A percentile compares a stretch with the other conserved stretches of the same genome.
phyloP scores from a whole-genome alignment of 495 filamentous ascomycete species.

The Jackrogersella multiformis region DNA sequence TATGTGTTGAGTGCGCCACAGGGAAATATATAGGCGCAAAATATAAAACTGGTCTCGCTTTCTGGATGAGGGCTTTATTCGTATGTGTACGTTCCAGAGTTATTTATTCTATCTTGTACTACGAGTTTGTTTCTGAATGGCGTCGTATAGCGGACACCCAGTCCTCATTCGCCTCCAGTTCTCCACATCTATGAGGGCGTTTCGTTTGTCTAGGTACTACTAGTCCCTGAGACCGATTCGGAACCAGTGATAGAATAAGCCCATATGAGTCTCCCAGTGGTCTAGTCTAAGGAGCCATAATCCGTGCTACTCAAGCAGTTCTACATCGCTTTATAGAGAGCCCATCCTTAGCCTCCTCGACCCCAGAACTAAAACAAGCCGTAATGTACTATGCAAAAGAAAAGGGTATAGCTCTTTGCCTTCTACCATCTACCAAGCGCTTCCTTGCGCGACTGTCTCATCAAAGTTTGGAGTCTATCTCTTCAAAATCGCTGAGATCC shows the following conservation, averaged over 20 bases:
- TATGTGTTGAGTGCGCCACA: too few relatives aligned
- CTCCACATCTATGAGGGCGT: neutral
- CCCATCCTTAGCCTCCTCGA: neutral
- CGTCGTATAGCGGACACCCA: neutral
- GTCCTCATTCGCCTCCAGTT: neutral
- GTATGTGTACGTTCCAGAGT: neutral
- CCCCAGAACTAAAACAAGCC: neutral
- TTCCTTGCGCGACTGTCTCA: conserved; percentile 44
- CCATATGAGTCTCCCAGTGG: neutral
- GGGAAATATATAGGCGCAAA: too few relatives aligned
- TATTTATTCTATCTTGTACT: conserved; percentile 5
- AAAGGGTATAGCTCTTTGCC: conserved; percentile 34
- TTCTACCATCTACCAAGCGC: conserved; percentile 27
- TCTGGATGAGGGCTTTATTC: neutral
- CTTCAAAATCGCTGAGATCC: conserved; percentile 83
- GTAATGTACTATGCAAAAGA: conserved; percentile 24
- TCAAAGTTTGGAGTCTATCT: conserved; percentile 78
- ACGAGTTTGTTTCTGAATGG: neutral
- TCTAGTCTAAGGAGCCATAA: neutral
- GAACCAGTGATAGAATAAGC: neutral
- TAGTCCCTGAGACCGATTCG: neutral
- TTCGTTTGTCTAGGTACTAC: neutral
- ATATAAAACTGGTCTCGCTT: too few relatives aligned
- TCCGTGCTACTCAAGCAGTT: neutral
- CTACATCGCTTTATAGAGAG: conserved; percentile 11